Conservation (phyloP, 1,139 yeast species). For the Suhomyces choctaworum region DNA sequence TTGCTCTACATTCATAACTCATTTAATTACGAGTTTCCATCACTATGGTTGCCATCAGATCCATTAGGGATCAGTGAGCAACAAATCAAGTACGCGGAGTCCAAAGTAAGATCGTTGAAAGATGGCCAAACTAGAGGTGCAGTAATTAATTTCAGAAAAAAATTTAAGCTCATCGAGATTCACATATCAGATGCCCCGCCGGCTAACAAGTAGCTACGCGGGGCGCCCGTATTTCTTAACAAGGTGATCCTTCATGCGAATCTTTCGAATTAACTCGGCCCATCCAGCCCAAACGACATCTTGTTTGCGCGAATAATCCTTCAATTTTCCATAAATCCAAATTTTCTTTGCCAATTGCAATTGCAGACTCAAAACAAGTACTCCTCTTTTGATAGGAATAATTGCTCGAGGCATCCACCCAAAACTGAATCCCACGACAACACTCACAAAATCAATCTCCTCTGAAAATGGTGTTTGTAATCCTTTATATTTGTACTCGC, state of each 20-base stretch:
- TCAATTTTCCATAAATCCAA: slow-evolving; percentile 31
- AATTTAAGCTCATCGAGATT: slow-evolving; percentile 19
- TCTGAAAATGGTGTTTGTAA: slow-evolving; percentile 7
- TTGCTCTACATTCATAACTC: slow-evolving; percentile 18
- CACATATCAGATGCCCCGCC: slow-evolving; percentile 38
- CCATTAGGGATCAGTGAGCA: slow-evolving; percentile 18
- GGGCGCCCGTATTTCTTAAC: slow-evolving; percentile 16
- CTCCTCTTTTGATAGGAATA: slow-evolving; percentile 34
- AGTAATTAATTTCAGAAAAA: slow-evolving; percentile 19
- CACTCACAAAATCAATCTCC: slow-evolving; percentile 31
- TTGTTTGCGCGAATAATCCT: slow-evolving; percentile 14
- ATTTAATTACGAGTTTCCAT: slow-evolving; percentile 17
- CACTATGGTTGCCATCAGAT: slow-evolving; percentile 20
- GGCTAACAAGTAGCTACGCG: slow-evolving; percentile 26
- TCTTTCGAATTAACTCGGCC: slow-evolving; percentile 22
- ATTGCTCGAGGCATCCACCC: slow-evolving; percentile 29
- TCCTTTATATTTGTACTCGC: slow-evolving; percentile 13
- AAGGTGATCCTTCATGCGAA: slow-evolving; percentile 26
- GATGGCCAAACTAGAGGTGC: slow-evolving; percentile 36
- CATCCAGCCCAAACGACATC: slow-evolving; percentile 20
- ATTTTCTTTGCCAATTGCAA: slow-evolving; percentile 23
- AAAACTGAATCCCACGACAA: slow-evolving; percentile 37
- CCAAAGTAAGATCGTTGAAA: slow-evolving; percentile 13
- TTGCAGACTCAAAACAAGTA: slow-evolving; percentile 25
- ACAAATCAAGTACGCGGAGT: slow-evolving; percentile 12